Evolutionary conservation across 345 rosid genomes (phyloP), one percentile per base, ranked within the genome.

Genomic region (Acer negundo): DNA sequence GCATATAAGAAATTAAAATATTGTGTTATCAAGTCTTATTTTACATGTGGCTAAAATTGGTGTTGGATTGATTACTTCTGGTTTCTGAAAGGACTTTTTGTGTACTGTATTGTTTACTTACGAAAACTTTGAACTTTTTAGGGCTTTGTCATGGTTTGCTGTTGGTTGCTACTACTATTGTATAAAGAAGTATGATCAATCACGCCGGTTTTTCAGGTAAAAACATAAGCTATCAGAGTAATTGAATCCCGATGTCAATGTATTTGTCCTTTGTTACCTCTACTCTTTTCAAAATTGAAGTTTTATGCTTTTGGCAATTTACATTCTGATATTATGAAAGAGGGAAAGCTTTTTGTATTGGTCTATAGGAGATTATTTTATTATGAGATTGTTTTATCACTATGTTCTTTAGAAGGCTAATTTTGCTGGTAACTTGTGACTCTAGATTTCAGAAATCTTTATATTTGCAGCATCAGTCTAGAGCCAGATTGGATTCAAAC

Each of bases 91-190:
- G 65, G 22, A 70, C 69, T 16, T 31, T 11, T 68, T 59, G n/a
- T 51, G n/a, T 11, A 2, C 20, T 38, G 35, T 11, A 26, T 56
- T 61, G 72, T 74, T 78, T 59, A 63, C 61, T 61, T 76, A 42
- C 26, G 11, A 42, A 23, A 56, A 26, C 28, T 46, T 79, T 72
- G 53, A 61, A 42, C 26, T 69, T 85, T 84, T 76, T 78, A 94
- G 99, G 93, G 97, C 99, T 71, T 84, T 96, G 81, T 92, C 98
- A 72, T 96, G 97, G 97, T 89, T 92, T 89, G 93, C 92, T 51
- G 97, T 92, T 59, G 97, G 93, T 69, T 89, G 93, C 85, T 89
- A 89, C 85, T 87, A 89, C 82, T 87, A 84, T 71, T 86, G 97
- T 86, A 90, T 94, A 85, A 94, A 91, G 88, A 96, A 96, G 83